Evolutionary conservation across 306 rosid species (phyloP).

Genomic region (Rosa rugosa): DNA sequence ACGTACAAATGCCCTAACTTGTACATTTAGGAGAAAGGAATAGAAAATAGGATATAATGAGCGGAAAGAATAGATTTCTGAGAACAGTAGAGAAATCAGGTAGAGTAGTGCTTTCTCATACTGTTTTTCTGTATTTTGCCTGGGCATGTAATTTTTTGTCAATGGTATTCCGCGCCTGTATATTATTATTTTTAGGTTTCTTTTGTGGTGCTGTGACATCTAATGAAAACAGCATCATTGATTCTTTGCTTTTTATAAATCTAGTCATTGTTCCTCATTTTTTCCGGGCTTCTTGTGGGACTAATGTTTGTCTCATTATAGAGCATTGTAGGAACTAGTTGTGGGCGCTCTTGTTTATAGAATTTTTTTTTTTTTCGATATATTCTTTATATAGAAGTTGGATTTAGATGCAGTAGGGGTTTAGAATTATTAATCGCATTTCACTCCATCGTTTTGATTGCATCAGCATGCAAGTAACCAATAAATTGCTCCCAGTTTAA

Average conservation of each 20-base stretch:
- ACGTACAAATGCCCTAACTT: conserved; percentile 54
- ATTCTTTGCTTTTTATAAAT: not conserved
- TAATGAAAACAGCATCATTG: not conserved
- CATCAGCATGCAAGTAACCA: too few relatives aligned
- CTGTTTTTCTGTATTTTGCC: conserved; percentile 54
- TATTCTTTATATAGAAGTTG: not conserved
- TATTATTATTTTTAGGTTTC: not conserved
- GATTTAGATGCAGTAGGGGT: not conserved
- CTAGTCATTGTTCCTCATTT: not conserved
- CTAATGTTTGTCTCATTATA: not conserved
- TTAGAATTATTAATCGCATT: too few relatives aligned
- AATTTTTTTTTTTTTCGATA: too few relatives aligned
- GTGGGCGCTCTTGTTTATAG: not conserved
- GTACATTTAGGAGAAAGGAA: conserved; percentile 71
- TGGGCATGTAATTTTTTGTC: conserved; percentile 58
- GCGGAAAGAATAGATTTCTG: conserved; percentile 32
- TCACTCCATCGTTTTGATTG: too few relatives aligned
- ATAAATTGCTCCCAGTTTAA: too few relatives aligned
- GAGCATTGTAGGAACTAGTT: not conserved
- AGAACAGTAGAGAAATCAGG: conserved; percentile 40
- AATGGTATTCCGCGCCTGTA: conserved; percentile 26
- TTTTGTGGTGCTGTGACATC: not conserved
- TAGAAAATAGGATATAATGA: conserved; percentile 43
- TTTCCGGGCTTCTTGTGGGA: not conserved
- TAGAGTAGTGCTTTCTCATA: conserved; percentile 40